Conservation (phyloP, 192 early-diverging fungal genomes). For the Podila epigama region DNA sequence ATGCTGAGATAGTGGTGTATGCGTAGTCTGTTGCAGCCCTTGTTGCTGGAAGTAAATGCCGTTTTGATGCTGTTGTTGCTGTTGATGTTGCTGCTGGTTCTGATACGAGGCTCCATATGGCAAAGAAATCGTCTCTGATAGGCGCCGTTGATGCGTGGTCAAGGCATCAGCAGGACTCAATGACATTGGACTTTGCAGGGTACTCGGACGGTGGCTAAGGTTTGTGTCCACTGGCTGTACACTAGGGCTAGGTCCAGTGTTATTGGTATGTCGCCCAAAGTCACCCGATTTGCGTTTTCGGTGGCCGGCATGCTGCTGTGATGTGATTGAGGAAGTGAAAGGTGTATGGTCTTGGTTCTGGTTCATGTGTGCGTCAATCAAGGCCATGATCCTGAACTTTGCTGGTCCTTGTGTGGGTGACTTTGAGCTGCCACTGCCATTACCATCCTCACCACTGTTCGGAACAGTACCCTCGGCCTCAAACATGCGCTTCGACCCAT, state of each 20-base stretch:
- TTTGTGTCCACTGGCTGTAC: constrained; percentile 9
- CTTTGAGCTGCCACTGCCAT: background rate
- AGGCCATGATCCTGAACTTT: constrained; percentile 46
- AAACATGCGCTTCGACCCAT: constrained; percentile 37
- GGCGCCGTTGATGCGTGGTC: constrained; percentile 16
- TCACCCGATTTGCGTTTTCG: background rate
- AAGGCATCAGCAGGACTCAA: constrained; percentile 32
- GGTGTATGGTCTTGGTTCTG: constrained; percentile 10
- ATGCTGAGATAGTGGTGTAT: background rate
- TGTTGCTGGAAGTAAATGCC: constrained; percentile 6
- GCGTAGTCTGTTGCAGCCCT: background rate
- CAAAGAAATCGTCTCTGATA: constrained; percentile 9
- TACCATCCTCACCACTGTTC: background rate
- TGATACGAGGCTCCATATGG: background rate
- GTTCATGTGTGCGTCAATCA: constrained; percentile 45
- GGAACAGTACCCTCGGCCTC: constrained; percentile 9
- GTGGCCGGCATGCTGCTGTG: constrained; percentile 1
- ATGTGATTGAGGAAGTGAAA: too few species aligned
- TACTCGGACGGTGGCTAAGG: background rate
- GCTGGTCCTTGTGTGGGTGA: constrained; percentile 44
- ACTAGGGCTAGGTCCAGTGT: background rate
- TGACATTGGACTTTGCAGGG: constrained; percentile 22
- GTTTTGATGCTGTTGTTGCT: constrained; percentile 11
- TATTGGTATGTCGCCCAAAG: background rate
- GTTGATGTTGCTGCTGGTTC: constrained; percentile 13